These are phyloP conservation scores for Chimonanthus praecox DNA, from an alignment of 164 flowering plant species.

Conservation along the genomic window DNA sequence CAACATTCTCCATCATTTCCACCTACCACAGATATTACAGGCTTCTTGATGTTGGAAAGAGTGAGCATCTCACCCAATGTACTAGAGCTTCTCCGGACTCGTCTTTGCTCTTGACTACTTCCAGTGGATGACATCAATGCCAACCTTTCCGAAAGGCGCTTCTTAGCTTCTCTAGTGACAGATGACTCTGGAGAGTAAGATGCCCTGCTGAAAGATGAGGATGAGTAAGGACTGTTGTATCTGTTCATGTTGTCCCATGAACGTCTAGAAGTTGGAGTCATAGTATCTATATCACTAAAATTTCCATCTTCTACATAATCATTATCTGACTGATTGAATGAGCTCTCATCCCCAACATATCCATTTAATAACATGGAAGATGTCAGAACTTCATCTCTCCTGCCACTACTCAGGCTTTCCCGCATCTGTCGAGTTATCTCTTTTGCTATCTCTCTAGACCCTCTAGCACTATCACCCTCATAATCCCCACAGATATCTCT, in stretches of 20 bases:
- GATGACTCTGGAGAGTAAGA: constrained; percentile 88
- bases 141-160: constrained; percentile 95
- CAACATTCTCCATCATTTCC: constrained; percentile 13
- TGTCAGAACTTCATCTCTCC: constrained; percentile 52
- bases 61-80: constrained; percentile 98
- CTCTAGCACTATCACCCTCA: constrained; percentile 38
- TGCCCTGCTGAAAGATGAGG: constrained; percentile 65
- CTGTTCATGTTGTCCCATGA: constrained; percentile 74
- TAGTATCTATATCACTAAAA: constrained; percentile 70
- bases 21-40: constrained; percentile 27
- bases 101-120: constrained; percentile 51
- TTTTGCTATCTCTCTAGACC: constrained; percentile 63
- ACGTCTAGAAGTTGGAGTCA: constrained; percentile 72
- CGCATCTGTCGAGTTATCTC: constrained; percentile 59
- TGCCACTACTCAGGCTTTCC: constrained; percentile 45
- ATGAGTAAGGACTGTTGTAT: constrained; percentile 58
- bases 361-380: constrained; percentile 84
- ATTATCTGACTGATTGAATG: constrained; percentile 66
- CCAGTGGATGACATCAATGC: constrained; percentile 69
- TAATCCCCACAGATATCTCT: constrained; percentile 31
- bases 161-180: constrained; percentile 92
- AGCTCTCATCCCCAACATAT: constrained; percentile 80
- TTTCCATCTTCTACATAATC: constrained; percentile 46
- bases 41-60: constrained; percentile 58
- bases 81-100: constrained; percentile 62